A percentile compares a stretch with the other conserved stretches of the same genome.
These are phyloP conservation scores for Pulveroboletus ravenelii DNA, from an alignment of 768 basidiomycete species.

Conservation along the genomic window DNA sequence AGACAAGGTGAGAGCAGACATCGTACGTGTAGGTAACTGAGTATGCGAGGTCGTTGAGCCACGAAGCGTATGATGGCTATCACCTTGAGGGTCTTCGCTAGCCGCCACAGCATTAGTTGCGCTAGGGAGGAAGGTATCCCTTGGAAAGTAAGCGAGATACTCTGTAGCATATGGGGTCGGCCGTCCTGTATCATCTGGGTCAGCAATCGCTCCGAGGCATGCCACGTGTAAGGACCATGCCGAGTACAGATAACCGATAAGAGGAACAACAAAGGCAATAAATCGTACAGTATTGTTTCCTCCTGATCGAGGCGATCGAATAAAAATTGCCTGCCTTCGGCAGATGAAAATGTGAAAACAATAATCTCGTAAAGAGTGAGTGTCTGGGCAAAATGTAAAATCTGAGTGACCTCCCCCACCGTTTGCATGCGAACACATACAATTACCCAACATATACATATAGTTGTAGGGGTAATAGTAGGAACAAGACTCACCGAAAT, in stretches of 20 bases:
- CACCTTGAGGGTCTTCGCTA: background rate
- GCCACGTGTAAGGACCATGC: background rate
- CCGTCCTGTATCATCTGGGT: slow-evolving; percentile 3
- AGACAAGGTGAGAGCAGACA: background rate
- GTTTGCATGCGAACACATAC: background rate
- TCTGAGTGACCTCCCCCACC: no score
- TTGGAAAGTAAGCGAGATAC: background rate
- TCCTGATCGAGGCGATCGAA: background rate
- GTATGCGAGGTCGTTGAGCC: background rate
- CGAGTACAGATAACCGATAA: background rate
- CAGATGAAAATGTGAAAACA: background rate
- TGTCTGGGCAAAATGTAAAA: background rate
- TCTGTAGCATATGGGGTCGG: slow-evolving; percentile 4
- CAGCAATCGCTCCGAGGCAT: slow-evolving; percentile 1
- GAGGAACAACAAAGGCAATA: background rate
- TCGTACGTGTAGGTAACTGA: background rate
- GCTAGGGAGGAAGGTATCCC: background rate
- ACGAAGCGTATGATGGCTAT: background rate
- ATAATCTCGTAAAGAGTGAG: background rate
- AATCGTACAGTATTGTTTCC: background rate
- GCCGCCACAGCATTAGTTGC: background rate
- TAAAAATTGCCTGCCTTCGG: background rate
- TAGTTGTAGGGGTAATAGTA: background rate
- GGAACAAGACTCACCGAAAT: slow-evolving; percentile 7
- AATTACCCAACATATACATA: background rate